Conservation (phyloP, 2,329 filamentous ascomycete genomes). For the Claviceps sp. region DNA sequence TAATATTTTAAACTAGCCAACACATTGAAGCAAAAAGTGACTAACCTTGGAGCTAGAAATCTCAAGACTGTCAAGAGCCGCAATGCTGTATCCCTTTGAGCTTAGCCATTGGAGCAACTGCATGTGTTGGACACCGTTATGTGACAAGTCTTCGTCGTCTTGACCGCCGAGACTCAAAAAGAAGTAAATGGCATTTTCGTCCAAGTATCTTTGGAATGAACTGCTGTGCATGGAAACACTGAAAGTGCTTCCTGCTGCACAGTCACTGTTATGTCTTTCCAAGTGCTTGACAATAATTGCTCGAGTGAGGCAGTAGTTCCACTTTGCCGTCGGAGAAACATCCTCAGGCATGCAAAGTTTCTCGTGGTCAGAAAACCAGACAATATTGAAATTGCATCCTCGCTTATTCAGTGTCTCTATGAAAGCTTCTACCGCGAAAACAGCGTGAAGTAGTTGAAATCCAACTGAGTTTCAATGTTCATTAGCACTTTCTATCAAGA, state of each 20-base stretch:
- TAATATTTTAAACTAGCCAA: no score
- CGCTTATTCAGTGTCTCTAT: constrained; percentile 29
- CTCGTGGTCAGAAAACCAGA: constrained; percentile 50
- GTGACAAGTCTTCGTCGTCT: background rate
- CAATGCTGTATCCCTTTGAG: constrained; percentile 43
- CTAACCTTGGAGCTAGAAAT: constrained; percentile 23
- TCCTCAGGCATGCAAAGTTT: constrained; percentile 39
- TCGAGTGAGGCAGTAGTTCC: constrained; percentile 49
- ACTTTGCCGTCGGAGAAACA: constrained; percentile 5
- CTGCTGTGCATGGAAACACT: constrained; percentile 23
- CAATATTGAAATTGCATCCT: constrained; percentile 57
- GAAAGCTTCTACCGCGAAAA: background rate
- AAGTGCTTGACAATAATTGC: constrained; percentile 54
- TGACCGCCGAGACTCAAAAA: constrained; percentile 36
- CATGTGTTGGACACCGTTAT: background rate
- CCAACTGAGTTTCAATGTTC: background rate
- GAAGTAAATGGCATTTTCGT: constrained; percentile 45
- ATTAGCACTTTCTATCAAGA: no score
- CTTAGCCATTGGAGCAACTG: constrained; percentile 16
- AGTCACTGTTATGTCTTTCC: constrained; percentile 6
- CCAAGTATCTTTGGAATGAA: constrained; percentile 43
- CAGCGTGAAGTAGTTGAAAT: background rate
- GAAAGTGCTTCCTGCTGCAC: constrained; percentile 8
- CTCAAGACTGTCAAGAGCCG: constrained; percentile 49
- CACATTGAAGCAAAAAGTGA: background rate